Conservation (phyloP, 768 basidiomycete genomes). For the Mycena galericulata region DNA sequence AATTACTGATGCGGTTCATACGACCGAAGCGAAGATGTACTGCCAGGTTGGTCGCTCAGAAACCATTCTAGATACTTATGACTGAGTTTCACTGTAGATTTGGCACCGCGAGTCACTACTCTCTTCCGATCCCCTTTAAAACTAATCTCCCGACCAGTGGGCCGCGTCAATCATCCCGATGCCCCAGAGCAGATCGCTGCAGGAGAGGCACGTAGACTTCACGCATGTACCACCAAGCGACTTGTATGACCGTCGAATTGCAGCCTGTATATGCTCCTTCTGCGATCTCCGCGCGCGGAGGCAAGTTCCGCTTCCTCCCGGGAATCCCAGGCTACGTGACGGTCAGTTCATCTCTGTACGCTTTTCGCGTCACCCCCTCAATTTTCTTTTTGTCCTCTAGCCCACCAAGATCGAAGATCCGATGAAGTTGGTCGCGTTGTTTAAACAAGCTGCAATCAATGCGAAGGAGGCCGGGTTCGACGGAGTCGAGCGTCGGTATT, state of each 20-base stretch:
- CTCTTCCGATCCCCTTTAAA: neutral
- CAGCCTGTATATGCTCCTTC: constrained; percentile 59
- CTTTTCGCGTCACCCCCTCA: neutral
- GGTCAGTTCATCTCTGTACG: constrained; percentile 12
- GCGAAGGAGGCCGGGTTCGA: constrained; percentile 35
- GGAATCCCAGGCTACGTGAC: constrained; percentile 43
- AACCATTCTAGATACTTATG: too few relatives aligned
- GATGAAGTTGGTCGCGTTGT: constrained; percentile 39
- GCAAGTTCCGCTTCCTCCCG: constrained; percentile 41
- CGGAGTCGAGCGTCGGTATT: constrained; percentile 16
- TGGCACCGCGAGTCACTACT: constrained; percentile 1
- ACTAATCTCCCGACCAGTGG: neutral
- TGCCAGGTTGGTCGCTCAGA: constrained; percentile 4
- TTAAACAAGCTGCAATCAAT: constrained; percentile 46
- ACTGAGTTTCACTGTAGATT: neutral
- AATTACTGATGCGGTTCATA: constrained; percentile 59
- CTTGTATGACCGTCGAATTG: neutral
- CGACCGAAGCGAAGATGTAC: constrained; percentile 56
- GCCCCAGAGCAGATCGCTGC: constrained; percentile 48
- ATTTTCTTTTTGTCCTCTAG: constrained; percentile 17
- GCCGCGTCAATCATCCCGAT: constrained; percentile 14
- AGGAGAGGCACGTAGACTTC: constrained; percentile 52
- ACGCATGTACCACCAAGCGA: too few relatives aligned
- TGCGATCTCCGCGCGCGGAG: constrained; percentile 32
- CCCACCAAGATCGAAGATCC: constrained; percentile 47